These are phyloP conservation scores for Solanum appendiculatum DNA, from an alignment of 257 asterid genomes.

Conservation along the genomic window DNA sequence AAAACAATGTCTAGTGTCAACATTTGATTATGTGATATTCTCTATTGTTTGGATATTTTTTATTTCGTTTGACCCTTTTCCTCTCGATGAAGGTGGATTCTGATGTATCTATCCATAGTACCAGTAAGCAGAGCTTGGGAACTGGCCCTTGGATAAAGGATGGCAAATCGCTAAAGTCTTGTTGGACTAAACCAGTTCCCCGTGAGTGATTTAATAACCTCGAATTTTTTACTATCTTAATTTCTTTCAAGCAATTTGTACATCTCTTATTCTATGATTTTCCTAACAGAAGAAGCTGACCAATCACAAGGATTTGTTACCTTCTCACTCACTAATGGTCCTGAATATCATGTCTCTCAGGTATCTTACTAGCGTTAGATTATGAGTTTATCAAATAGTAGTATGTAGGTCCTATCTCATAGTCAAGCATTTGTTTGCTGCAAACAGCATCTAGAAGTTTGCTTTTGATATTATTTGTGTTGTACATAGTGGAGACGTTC, in stretches of 20 bases:
- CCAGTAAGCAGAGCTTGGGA: background rate
- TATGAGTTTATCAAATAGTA: background rate
- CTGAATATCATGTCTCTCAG: constrained; percentile 99
- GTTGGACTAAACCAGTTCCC: constrained; percentile 80
- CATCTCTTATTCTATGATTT: background rate
- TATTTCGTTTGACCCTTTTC: background rate
- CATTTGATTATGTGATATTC: background rate
- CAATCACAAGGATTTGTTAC: constrained; percentile 71
- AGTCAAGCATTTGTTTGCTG: background rate
- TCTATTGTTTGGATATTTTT: background rate
- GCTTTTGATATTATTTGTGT: background rate
- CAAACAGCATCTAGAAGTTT: background rate
- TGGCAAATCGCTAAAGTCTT: constrained; percentile 54
- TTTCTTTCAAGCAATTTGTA: background rate
- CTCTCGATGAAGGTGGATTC: background rate
- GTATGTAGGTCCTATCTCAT: background rate
- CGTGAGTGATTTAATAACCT: constrained; percentile 27
- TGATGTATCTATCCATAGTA: background rate
- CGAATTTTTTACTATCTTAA: background rate
- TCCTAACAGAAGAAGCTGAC: constrained; percentile 59
- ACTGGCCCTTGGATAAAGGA: constrained; percentile 65
- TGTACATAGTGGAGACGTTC: background rate
- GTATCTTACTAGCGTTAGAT: constrained; percentile 11
- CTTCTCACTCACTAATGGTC: constrained; percentile 91
- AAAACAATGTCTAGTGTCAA: background rate